These are phyloP conservation scores for Tympanopsis confertula DNA, from an alignment of 2,329 filamentous ascomycete species.

Conservation along the genomic window DNA sequence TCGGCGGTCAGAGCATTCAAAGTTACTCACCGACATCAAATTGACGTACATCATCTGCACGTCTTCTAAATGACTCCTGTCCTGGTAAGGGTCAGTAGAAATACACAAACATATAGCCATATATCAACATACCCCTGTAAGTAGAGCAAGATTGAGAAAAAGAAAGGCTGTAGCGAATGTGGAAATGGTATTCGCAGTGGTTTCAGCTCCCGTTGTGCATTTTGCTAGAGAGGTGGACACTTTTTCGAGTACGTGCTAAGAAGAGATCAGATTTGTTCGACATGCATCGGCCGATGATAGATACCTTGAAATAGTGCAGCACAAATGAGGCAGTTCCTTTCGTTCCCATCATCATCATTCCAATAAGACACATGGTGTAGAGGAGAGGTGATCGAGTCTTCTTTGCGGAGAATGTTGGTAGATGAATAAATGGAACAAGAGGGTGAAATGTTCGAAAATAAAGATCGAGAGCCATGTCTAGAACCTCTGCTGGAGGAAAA, in stretches of 20 bases:
- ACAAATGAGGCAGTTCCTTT: conserved; percentile 37
- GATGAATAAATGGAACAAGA: conserved; percentile 37
- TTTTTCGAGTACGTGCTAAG: conserved; percentile 20
- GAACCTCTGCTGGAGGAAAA: conserved; percentile 36
- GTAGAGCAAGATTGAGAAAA: conserved; percentile 33
- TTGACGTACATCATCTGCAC: conserved; percentile 29
- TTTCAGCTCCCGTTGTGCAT: conserved; percentile 22
- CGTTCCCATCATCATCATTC: conserved; percentile 36
- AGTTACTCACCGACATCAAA: conserved; percentile 24
- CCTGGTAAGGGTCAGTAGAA: neutral
- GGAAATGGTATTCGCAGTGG: conserved; percentile 27
- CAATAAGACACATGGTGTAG: conserved; percentile 39
- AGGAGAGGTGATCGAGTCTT: conserved; percentile 30
- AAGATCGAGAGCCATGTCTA: conserved; percentile 39
- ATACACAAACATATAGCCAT: neutral
- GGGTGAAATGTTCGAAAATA: conserved; percentile 41
- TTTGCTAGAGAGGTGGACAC: conserved; percentile 27
- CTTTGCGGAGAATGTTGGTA: conserved; percentile 37
- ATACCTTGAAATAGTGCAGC: conserved; percentile 27
- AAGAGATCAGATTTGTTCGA: conserved; percentile 1
- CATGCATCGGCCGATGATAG: conserved; percentile 9
- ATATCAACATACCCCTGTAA: conserved; percentile 23
- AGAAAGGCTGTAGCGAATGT: conserved; percentile 32
- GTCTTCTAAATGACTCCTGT: conserved; percentile 21
- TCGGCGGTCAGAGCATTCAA: conserved; percentile 2